phyloP scores from a whole-genome alignment of 768 basidiomycete genomes.

The Russula virescens region DNA sequence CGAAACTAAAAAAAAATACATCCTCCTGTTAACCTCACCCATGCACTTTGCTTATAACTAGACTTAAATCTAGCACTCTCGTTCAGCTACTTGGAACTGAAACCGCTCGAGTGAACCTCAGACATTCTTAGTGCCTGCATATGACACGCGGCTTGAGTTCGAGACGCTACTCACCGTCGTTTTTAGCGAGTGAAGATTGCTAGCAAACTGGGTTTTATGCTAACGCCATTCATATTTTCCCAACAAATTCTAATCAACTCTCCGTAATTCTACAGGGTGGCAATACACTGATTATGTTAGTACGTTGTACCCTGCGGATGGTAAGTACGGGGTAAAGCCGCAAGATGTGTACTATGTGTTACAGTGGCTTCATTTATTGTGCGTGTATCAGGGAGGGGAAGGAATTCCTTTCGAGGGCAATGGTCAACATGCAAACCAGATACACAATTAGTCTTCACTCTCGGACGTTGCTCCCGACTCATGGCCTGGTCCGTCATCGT shows the following conservation, averaged over 20 bases:
- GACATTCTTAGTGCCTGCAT: neutral
- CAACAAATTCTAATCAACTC: conserved; percentile 13
- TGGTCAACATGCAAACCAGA: neutral
- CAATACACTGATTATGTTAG: conserved; percentile 16
- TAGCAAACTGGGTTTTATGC: neutral
- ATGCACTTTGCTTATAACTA: conserved; percentile 17
- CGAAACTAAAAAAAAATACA: conserved; percentile 19
- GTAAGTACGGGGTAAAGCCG: conserved; percentile 1
- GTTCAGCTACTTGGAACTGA: neutral
- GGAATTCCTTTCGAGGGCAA: neutral
- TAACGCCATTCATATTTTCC: neutral
- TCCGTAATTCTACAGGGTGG: conserved; percentile 18
- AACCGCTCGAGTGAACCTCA: neutral
- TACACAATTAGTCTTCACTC: conserved; percentile 10
- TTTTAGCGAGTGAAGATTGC: too few relatives aligned
- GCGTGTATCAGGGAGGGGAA: neutral
- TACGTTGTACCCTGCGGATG: conserved; percentile 15
- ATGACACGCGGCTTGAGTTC: neutral
- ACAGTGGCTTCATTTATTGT: conserved; percentile 4
- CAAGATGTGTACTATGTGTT: conserved; percentile 9
- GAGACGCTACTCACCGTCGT: neutral
- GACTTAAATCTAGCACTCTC: conserved; percentile 9
- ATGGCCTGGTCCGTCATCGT: conserved; percentile 24
- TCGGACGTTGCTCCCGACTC: conserved; percentile 19
- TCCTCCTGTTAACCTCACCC: conserved; percentile 5